These are phyloP conservation scores for Pisolithus microcarpus DNA, from an alignment of 768 basidiomycete genomes.

Conservation along the genomic window DNA sequence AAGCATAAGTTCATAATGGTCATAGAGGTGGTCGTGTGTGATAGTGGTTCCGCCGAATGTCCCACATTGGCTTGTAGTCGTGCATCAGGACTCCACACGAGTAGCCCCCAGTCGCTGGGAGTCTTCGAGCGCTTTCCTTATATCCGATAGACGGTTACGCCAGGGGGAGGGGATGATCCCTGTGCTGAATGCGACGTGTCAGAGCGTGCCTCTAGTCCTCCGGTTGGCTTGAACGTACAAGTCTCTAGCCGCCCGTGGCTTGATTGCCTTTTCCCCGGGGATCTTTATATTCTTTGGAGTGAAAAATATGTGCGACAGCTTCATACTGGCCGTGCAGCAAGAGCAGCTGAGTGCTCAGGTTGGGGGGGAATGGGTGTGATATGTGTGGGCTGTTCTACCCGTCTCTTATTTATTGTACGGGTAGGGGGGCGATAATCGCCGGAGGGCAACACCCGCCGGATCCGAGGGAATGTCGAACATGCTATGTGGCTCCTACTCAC, in stretches of 20 bases:
- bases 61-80: not conserved
- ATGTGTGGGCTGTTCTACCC: too few relatives aligned
- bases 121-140: constrained; percentile 26
- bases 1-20: constrained; percentile 1
- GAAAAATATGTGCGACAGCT: constrained; percentile 46
- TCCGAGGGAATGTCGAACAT: not conserved
- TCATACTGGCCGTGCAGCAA: constrained; percentile 7
- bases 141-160: constrained; percentile 22
- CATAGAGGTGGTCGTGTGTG: not conserved
- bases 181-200: constrained; percentile 5
- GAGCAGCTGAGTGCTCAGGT: not conserved
- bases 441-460: not conserved
- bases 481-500: not conserved
- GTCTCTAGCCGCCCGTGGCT: constrained; percentile 20
- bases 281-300: constrained; percentile 47
- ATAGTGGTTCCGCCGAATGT: not conserved
- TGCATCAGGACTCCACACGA: not conserved
- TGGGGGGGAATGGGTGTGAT: not conserved
- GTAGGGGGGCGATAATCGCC: not conserved
- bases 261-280: constrained; percentile 32
- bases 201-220: not conserved
- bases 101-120: constrained; percentile 11
- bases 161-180: constrained; percentile 25
- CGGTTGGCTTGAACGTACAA: constrained; percentile 14
- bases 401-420: not conserved